phyloP scores from a whole-genome alignment of 495 filamentous ascomycete genomes.

The Tuber melanosporum region DNA sequence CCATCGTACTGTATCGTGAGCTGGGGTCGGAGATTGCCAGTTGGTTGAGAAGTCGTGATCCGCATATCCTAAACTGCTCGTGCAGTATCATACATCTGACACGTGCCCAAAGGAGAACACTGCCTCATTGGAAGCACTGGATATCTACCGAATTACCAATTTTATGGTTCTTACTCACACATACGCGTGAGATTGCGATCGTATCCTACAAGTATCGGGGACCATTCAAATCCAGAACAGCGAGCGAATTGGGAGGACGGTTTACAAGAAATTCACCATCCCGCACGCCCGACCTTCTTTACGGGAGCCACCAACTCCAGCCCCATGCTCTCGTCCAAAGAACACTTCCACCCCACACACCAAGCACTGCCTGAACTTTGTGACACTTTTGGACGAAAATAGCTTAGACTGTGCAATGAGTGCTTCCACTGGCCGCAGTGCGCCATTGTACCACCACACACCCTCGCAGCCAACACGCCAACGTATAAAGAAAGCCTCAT shows the following conservation, averaged over 20 bases:
- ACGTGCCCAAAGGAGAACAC: neutral
- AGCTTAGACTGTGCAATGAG: neutral
- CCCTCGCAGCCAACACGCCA: neutral
- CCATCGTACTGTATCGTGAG: neutral
- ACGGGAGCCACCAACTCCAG: neutral
- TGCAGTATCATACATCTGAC: neutral
- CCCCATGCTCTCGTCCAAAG: neutral
- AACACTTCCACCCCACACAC: neutral
- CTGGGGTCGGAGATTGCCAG: neutral
- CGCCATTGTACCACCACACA: constrained; percentile 1
- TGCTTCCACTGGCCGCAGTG: neutral
- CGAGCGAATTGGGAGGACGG: neutral
- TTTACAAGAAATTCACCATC: neutral
- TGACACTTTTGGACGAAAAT: neutral
- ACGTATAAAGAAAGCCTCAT: neutral
- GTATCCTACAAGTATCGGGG: neutral
- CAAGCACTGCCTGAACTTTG: neutral
- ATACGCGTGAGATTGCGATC: neutral
- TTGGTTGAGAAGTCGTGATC: neutral
- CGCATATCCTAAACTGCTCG: neutral
- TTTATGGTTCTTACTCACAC: neutral
- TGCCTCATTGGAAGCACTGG: neutral
- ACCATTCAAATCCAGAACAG: neutral
- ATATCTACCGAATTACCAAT: neutral
- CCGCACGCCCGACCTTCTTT: neutral